phyloP scores from a whole-genome alignment of 2,329 filamentous ascomycete species.

The Trichoderma afroharzianum region DNA sequence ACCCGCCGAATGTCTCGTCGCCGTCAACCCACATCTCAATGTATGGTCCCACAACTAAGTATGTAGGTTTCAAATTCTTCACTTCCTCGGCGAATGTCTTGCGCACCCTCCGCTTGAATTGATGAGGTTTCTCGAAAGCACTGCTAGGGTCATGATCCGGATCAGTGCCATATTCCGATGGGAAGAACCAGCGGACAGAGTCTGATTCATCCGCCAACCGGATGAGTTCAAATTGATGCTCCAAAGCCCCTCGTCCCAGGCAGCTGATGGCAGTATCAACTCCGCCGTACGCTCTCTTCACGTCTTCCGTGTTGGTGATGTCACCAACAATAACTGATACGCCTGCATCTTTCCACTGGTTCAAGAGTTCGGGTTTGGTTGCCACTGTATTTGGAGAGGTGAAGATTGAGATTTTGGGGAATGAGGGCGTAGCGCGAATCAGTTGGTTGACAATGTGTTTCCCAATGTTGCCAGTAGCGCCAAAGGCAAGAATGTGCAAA shows the following conservation, averaged over 20 bases:
- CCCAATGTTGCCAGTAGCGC: slow-evolving; percentile 42
- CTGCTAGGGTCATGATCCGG: slow-evolving; percentile 59
- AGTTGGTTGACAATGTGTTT: slow-evolving; percentile 39
- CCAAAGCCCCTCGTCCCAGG: slow-evolving; percentile 60
- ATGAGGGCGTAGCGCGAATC: slow-evolving; percentile 32
- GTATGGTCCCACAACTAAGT: slow-evolving; percentile 68
- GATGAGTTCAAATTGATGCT: slow-evolving; percentile 59
- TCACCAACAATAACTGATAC: slow-evolving; percentile 28
- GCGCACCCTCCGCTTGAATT: slow-evolving; percentile 66
- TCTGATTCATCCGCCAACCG: slow-evolving; percentile 51
- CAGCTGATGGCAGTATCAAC: slow-evolving; percentile 65
- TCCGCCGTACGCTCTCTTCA: slow-evolving; percentile 56
- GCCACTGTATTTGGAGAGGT: background rate
- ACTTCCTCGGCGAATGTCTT: slow-evolving; percentile 53
- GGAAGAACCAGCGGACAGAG: slow-evolving; percentile 60
- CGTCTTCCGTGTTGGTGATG: slow-evolving; percentile 38
- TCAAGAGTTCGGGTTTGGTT: slow-evolving; percentile 1
- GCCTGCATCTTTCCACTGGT: slow-evolving; percentile 5
- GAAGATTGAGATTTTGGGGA: slow-evolving; percentile 36
- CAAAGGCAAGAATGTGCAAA: slow-evolving; percentile 25
- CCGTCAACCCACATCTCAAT: slow-evolving; percentile 50
- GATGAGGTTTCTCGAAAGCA: slow-evolving; percentile 61
- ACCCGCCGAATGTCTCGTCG: slow-evolving; percentile 44
- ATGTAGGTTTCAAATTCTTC: slow-evolving; percentile 57
- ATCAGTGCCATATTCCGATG: slow-evolving; percentile 65